These are phyloP conservation scores for Verticillium dahliae DNA, from an alignment of 2,329 filamentous ascomycete species.

Conservation along the genomic window DNA sequence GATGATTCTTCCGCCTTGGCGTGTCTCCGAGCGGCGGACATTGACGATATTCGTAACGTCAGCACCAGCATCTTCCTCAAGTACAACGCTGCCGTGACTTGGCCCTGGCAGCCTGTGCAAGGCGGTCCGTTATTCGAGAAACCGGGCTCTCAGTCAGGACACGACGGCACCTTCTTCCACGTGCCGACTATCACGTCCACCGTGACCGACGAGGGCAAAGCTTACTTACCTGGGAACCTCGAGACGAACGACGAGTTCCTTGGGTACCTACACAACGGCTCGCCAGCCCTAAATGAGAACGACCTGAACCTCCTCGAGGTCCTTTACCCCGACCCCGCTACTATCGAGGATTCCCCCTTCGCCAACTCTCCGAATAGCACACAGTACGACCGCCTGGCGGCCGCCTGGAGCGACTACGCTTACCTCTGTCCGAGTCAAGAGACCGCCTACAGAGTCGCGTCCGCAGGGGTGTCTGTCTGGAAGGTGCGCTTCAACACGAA, in stretches of 20 bases:
- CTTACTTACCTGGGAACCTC: conserved; percentile 21
- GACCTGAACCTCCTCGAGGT: conserved; percentile 20
- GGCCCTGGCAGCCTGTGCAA: conserved; percentile 42
- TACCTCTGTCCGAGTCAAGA: conserved; percentile 38
- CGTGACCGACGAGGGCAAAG: conserved; percentile 28
- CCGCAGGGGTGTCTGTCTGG: conserved; percentile 21
- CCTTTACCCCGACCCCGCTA: conserved; percentile 28
- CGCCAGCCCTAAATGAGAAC: conserved; percentile 17
- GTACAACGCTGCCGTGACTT: conserved; percentile 31
- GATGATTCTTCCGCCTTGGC: conserved; percentile 24
- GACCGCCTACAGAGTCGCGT: conserved; percentile 26
- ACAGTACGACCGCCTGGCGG: conserved; percentile 36
- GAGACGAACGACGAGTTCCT: conserved; percentile 28
- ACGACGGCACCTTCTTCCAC: conserved; percentile 28
- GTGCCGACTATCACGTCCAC: conserved; percentile 29
- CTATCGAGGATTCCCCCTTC: conserved; percentile 24
- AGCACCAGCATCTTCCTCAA: conserved; percentile 30
- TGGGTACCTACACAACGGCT: conserved; percentile 27
- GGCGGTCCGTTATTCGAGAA: conserved; percentile 39
- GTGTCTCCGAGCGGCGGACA: conserved; percentile 30
- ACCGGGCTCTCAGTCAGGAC: conserved; percentile 31
- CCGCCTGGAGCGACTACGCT: conserved; percentile 36
- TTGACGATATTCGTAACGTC: conserved; percentile 27
- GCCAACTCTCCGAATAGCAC: conserved; percentile 30
- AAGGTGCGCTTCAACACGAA: conserved; percentile 31